Conservation (phyloP, 495 filamentous ascomycete genomes). For the Penicillium simplicissimum region DNA sequence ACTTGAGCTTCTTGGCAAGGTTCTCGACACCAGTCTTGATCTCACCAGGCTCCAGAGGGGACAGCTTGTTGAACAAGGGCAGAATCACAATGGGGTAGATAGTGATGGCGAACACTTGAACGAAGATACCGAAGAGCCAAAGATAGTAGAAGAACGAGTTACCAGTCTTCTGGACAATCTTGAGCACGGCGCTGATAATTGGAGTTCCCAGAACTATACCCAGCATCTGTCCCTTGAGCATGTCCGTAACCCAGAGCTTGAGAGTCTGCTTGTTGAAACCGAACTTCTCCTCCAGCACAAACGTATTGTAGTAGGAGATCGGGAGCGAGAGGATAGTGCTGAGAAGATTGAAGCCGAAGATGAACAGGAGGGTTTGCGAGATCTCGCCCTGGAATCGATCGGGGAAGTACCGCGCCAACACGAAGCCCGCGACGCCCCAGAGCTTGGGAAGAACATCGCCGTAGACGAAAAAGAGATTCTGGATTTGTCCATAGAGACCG, state of each 20-base stretch:
- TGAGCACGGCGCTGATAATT: conserved; percentile 84
- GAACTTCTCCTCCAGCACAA: conserved; percentile 94
- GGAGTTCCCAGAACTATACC: conserved; percentile 77
- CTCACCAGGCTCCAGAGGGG: conserved; percentile 80
- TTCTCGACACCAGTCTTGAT: conserved; percentile 88
- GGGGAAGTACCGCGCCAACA: conserved; percentile 72
- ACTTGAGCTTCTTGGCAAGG: conserved; percentile 80
- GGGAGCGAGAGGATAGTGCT: conserved; percentile 78
- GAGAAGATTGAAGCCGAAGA: conserved; percentile 81
- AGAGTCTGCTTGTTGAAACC: conserved; percentile 98
- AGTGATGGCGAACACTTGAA: conserved; percentile 92
- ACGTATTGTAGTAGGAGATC: conserved; percentile 85
- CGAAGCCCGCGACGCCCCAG: conserved; percentile 77
- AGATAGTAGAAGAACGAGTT: conserved; percentile 95
- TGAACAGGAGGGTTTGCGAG: conserved; percentile 87
- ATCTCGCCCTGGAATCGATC: conserved; percentile 86
- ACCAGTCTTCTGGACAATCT: conserved; percentile 89
- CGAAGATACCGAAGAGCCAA: conserved; percentile 84
- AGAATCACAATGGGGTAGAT: conserved; percentile 94
- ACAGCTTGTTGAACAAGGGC: conserved; percentile 97
- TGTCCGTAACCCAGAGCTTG: conserved; percentile 84
- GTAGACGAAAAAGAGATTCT: conserved; percentile 85
- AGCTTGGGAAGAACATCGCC: conserved; percentile 87
- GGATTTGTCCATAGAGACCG: conserved; percentile 78
- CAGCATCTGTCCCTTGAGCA: conserved; percentile 87